phyloP scores from a whole-genome alignment of 2,329 filamentous ascomycete species.

The Hymenoscyphus fructigenus region DNA sequence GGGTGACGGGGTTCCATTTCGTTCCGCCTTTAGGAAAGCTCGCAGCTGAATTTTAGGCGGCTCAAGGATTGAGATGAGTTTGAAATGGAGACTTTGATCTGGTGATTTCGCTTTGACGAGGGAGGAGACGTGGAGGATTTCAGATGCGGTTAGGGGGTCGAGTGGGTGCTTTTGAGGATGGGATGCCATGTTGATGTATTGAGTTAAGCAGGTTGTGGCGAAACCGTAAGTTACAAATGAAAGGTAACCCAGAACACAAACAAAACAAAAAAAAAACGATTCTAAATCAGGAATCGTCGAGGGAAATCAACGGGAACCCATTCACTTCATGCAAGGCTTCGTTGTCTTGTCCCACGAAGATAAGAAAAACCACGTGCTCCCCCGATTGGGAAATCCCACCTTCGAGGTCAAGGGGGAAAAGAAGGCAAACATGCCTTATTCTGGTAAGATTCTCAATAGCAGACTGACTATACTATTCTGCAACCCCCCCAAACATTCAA shows the following conservation, averaged over 20 bases:
- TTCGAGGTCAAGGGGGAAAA: background rate
- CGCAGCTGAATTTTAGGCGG: slow-evolving; percentile 27
- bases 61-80: slow-evolving; percentile 27
- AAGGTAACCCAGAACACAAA: too few relatives aligned
- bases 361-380: background rate
- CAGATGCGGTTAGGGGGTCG: slow-evolving; percentile 26
- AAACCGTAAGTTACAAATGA: too few relatives aligned
- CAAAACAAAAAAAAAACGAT: too few relatives aligned
- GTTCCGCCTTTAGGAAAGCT: slow-evolving; percentile 23
- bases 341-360: background rate
- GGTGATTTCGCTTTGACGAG: slow-evolving; percentile 23
- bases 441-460: background rate
- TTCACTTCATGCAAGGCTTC: background rate
- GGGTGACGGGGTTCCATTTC: too few relatives aligned
- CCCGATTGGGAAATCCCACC: background rate
- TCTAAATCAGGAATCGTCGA: too few relatives aligned
- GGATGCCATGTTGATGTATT: background rate
- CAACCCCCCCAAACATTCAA: slow-evolving; percentile 40
- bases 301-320: too few relatives aligned
- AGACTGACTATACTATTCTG: background rate
- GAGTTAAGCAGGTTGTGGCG: too few relatives aligned
- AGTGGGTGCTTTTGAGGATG: slow-evolving; percentile 23
- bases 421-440: background rate
- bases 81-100: slow-evolving; percentile 27
- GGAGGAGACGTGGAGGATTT: slow-evolving; percentile 23